A percentile compares a stretch with the other conserved stretches of the same genome.
These are phyloP conservation scores for Mortierella polycephala DNA, from an alignment of 371 early-diverging fungal genomes.

Conservation along the genomic window DNA sequence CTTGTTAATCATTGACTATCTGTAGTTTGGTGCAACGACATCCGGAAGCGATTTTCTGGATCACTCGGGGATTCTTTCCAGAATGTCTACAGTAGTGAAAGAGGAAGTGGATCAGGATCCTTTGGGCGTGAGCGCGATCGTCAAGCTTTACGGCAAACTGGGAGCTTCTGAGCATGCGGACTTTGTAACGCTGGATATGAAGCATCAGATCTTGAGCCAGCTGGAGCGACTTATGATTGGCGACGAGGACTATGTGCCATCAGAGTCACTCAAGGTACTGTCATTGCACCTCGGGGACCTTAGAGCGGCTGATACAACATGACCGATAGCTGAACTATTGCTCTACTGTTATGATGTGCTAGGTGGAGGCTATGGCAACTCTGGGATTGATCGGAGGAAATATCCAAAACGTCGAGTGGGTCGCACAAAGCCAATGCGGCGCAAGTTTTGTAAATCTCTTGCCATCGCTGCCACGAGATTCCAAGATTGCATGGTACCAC, in stretches of 20 bases:
- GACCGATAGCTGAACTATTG: background rate
- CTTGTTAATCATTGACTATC: background rate
- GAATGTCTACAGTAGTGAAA: conserved; percentile 17
- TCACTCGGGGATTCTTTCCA: conserved; percentile 19
- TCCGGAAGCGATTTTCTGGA: conserved; percentile 39
- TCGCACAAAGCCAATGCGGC: conserved; percentile 27
- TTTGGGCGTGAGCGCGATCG: conserved; percentile 27
- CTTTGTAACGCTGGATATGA: conserved; percentile 35
- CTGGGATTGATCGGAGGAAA: conserved; percentile 50
- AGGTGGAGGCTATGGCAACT: conserved; percentile 35
- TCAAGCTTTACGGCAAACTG: conserved; percentile 45
- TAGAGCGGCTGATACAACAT: too few species aligned
- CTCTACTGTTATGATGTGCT: too few species aligned
- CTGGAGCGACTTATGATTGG: conserved; percentile 28
- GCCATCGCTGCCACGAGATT: conserved; percentile 20
- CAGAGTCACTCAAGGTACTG: conserved; percentile 25
- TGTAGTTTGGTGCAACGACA: conserved; percentile 35
- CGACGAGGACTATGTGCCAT: conserved; percentile 24
- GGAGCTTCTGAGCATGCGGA: conserved; percentile 26
- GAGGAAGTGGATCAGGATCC: conserved; percentile 21
- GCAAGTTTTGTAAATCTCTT: conserved; percentile 13
- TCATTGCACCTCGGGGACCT: background rate
- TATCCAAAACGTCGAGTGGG: conserved; percentile 35
- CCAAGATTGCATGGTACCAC: conserved; percentile 43
- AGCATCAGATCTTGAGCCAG: conserved; percentile 38